Base-by-base conservation (phyloP, 768 basidiomycete species). In the Cystofilobasidium bisporidii region DNA sequence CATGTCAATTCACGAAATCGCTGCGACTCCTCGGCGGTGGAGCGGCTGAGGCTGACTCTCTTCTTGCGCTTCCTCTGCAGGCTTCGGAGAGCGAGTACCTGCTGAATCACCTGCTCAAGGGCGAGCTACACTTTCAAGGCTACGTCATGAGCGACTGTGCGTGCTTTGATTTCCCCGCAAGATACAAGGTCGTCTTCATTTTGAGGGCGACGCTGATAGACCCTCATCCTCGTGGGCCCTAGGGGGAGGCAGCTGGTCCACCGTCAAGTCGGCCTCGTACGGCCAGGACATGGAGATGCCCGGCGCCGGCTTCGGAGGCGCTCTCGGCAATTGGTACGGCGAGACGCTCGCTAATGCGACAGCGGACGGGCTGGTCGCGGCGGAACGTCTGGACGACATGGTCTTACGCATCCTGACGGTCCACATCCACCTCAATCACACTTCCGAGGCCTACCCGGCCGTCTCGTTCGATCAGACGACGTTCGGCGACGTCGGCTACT, bases 351-450 rank as follows among this genome's bases (percentile, higher is more conserved):
- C 55, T 20, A 33, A 57, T 12, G 32, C 56, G 26, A 50, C 55
- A 20, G n/a, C 22, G 28, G 56, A 36, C 24, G 64, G 55, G 15
- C 40, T 26, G 17, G 33, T 65, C 24, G 28, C 36, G 20, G 64
- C 57, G 24, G 56, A 50, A 15, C 32, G 64, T 33, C 45, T 65
- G 4, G 41, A 57, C 55, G 64, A 65, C 74, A 81, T 88, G 81
- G 87, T 86, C 0, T 82, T 82, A 4, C 83, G 87, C 28, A 85
- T 88, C 69, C 74, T 88, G 15, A 85, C n/a, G 3, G 71, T 81
- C 11, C 88, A 84, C 83, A 84, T 74, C 64, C 72, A 72, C 9
- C 69, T 75, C 17, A 72, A 73, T 47, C 80, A 79, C 77, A 85
- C 91, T 75, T 74, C 80, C 12, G 75, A 78, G 18, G 45, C 17